Conservation (phyloP, 768 basidiomycete genomes). For the Lyophyllum semitale region DNA sequence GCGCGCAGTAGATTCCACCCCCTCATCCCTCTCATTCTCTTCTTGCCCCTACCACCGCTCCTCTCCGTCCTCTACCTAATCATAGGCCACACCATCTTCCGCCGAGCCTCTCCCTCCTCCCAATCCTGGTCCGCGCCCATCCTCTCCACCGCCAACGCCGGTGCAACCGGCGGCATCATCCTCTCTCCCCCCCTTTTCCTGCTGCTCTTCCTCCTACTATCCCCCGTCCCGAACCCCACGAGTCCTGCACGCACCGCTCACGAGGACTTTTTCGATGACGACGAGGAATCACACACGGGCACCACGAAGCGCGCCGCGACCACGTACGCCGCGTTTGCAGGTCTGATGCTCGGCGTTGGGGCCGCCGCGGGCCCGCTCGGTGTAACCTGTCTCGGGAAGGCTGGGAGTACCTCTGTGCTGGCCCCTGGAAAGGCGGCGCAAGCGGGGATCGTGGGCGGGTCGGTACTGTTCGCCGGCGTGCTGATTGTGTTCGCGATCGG, state of each 20-base stretch:
- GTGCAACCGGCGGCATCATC: slow-evolving; percentile 34
- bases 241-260: slow-evolving; percentile 13
- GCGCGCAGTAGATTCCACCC: too few species aligned
- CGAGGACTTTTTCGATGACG: slow-evolving; percentile 38
- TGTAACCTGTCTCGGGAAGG: slow-evolving; percentile 27
- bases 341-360: slow-evolving; percentile 25
- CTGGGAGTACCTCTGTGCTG: slow-evolving; percentile 24
- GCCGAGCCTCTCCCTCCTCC: slow-evolving; percentile 15
- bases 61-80: slow-evolving; percentile 32
- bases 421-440: slow-evolving; percentile 27
- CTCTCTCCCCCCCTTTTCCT: slow-evolving; percentile 34
- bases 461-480: slow-evolving; percentile 21
- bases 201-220: slow-evolving; percentile 29
- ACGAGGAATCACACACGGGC: slow-evolving; percentile 11
- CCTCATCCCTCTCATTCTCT: slow-evolving; percentile 22
- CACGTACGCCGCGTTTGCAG: slow-evolving; percentile 17
- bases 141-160: slow-evolving; percentile 31
- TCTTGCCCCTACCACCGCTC: slow-evolving; percentile 35
- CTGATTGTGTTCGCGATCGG: slow-evolving; percentile 11
- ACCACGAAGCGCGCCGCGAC: too few species aligned
- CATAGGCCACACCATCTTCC: slow-evolving; percentile 33
- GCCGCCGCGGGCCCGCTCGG: slow-evolving; percentile 32
- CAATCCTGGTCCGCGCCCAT: slow-evolving; percentile 22
- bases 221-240: too few species aligned
- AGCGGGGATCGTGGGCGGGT: slow-evolving; percentile 34